phyloP scores from a whole-genome alignment of 2,329 filamentous ascomycete genomes.

The Clonostachys rosea region DNA sequence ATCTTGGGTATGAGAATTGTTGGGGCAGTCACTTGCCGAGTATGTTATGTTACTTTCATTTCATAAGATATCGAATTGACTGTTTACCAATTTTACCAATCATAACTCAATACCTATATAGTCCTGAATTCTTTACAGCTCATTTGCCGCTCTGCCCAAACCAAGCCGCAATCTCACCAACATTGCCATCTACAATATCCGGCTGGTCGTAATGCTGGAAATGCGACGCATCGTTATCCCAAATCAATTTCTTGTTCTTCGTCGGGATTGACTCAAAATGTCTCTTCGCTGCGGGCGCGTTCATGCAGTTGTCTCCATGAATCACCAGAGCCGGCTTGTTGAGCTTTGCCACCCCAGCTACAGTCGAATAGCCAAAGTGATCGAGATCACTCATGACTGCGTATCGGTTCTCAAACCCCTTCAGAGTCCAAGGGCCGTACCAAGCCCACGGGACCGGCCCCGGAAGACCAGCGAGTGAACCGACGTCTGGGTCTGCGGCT shows the following conservation, averaged over 20 bases:
- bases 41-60: too few species aligned
- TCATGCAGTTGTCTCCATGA: constrained; percentile 21
- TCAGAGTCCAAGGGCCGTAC: constrained; percentile 20
- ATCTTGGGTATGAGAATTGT: too few species aligned
- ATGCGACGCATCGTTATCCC: constrained; percentile 18
- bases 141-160: constrained; percentile 5
- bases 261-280: constrained; percentile 16
- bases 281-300: constrained; percentile 16
- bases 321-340: constrained; percentile 18
- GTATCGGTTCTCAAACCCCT: constrained; percentile 19
- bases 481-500: constrained; percentile 11
- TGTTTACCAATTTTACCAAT: too few species aligned
- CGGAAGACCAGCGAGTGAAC: constrained; percentile 15
- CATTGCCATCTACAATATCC: constrained; percentile 15
- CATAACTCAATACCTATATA: too few species aligned
- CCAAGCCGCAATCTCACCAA: constrained; percentile 16
- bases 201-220: constrained; percentile 19
- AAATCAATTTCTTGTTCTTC: constrained; percentile 17
- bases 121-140: too few species aligned
- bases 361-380: constrained; percentile 18
- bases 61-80: too few species aligned
- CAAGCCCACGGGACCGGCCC: constrained; percentile 19
- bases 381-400: constrained; percentile 22
- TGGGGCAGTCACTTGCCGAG: too few species aligned
- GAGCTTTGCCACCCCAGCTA: constrained; percentile 17